A percentile compares a stretch with the other conserved stretches of the same genome.
phyloP scores from a whole-genome alignment of 2,329 filamentous ascomycete genomes.

The Diaporthe aspalathi region DNA sequence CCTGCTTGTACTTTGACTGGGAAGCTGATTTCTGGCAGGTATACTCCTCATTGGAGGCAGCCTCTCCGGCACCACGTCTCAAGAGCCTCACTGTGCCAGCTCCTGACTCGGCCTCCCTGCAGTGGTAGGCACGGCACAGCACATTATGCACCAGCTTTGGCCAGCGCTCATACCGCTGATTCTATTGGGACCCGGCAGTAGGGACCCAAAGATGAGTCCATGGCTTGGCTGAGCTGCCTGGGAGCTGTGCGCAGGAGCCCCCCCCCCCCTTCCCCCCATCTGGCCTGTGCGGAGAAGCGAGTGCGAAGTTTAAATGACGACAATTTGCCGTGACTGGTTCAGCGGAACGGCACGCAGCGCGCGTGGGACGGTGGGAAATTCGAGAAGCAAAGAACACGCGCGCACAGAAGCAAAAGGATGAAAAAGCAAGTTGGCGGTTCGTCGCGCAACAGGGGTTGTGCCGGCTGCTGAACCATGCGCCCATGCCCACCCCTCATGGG shows the following conservation, averaged over 20 bases:
- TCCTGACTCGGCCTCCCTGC: slow-evolving; percentile 30
- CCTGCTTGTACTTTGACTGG: slow-evolving; percentile 7
- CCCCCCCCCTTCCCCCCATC: not conserved
- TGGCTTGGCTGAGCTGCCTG: not conserved
- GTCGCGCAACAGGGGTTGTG: slow-evolving; percentile 22
- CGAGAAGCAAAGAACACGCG: slow-evolving; percentile 13
- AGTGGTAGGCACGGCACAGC: not conserved
- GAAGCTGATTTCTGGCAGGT: slow-evolving; percentile 14
- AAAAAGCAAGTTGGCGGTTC: slow-evolving; percentile 28
- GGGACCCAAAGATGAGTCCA: not conserved
- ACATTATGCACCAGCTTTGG: not conserved
- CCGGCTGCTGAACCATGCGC: slow-evolving; percentile 18
- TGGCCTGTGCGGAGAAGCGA: slow-evolving; percentile 24
- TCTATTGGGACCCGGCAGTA: slow-evolving; percentile 8
- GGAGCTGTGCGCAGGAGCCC: not conserved
- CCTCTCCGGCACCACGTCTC: slow-evolving; percentile 5
- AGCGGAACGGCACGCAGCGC: slow-evolving; percentile 33
- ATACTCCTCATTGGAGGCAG: slow-evolving; percentile 23
- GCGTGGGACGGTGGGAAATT: slow-evolving; percentile 25
- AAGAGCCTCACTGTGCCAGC: slow-evolving; percentile 22
- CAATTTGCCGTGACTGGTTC: slow-evolving; percentile 29
- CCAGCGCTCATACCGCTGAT: not conserved
- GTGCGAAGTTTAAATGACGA: slow-evolving; percentile 29
- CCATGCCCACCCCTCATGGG: slow-evolving; percentile 22
- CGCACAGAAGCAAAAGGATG: slow-evolving; percentile 10